A percentile compares a stretch with the other conserved stretches of the same genome.
Conservation (phyloP, 306 rosid species). For the Parietaria judaica region DNA sequence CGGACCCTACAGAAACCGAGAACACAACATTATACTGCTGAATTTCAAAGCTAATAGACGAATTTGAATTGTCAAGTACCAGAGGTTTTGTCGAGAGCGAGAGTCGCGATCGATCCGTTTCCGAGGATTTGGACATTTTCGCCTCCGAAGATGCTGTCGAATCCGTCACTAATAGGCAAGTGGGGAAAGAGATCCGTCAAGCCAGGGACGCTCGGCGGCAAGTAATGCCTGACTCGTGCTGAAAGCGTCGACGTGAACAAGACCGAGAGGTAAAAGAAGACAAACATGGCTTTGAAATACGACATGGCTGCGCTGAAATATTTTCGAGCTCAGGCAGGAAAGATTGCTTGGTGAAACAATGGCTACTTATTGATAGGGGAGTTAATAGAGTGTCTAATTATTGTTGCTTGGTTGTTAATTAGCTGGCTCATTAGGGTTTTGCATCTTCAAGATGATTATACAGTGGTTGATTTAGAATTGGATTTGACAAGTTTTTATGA, state of each 20-base stretch:
- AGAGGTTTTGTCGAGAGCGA: slow-evolving; percentile 68
- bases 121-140: slow-evolving; percentile 43
- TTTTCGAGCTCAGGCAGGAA: neutral
- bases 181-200: slow-evolving; percentile 63
- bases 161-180: slow-evolving; percentile 38
- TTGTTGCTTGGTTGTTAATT: slow-evolving; percentile 67
- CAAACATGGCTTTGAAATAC: slow-evolving; percentile 25
- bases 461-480: slow-evolving; percentile 36
- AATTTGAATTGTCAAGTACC: no score
- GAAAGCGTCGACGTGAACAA: slow-evolving; percentile 36
- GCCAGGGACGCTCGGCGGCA: slow-evolving; percentile 54
- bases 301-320: slow-evolving; percentile 28
- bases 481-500: slow-evolving; percentile 23
- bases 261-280: slow-evolving; percentile 26
- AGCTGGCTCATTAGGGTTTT: slow-evolving; percentile 44
- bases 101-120: slow-evolving; percentile 73
- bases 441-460: slow-evolving; percentile 22
- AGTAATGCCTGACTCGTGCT: slow-evolving; percentile 34
- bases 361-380: slow-evolving; percentile 35
- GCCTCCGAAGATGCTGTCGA: slow-evolving; percentile 53
- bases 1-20: slow-evolving; percentile 49
- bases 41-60: no score
- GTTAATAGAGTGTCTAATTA: slow-evolving; percentile 24
- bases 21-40: neutral
- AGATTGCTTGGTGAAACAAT: slow-evolving; percentile 8